Base-by-base conservation (phyloP, 2,329 filamentous ascomycete genomes). In the Hymenoscyphus infarciens region DNA sequence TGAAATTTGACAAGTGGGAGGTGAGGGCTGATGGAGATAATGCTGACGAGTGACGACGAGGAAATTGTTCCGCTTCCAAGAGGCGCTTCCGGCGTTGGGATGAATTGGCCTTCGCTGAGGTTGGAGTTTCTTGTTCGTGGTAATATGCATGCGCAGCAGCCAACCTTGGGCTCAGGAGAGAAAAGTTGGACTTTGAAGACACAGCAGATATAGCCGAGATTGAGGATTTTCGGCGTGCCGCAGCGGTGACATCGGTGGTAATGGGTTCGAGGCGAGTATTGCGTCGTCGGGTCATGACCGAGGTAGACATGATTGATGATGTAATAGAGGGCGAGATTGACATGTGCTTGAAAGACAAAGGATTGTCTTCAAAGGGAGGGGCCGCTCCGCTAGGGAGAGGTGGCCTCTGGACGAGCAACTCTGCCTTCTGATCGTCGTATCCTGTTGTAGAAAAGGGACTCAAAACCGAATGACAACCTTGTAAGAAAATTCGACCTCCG, bases 71-170 rank as follows among this genome's bases (percentile, higher is more conserved):
- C 16, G 10, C 56, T 66, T 67, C 64, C 33, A 64, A 42, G 57
- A 66, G 65, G 61, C 61, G 67, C 66, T 52, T 61, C 27, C 63
- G 65, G 57, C 65, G 63, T 60, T 63, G 62, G 3, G 31, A 38
- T 45, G 64, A 61, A 55, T 63, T 57, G 35, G 19, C n/a, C 7
- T 59, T 53, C 38, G 55, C 53, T 52, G 45, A 52, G 22, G 57
- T 62, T 49, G 64, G 65, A 60, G 63, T 62, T 61, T 66, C 52
- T 13, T 60, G 58, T 49, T 70, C 64, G 11, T 67, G 57, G 57
- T 62, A 68, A 59, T 67, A 73, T 6, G 70, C 65, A 57, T 61
- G 70, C 56, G 70, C 71, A 61, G 68, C 68, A 10, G 69, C 60
- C 5, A 71, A 60, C 54, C 62, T 71, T 35, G 71, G 70, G 59